Evolutionary conservation across 1,284 basidiomycete species (phyloP).

Genomic region (Fistulina hepatica): DNA sequence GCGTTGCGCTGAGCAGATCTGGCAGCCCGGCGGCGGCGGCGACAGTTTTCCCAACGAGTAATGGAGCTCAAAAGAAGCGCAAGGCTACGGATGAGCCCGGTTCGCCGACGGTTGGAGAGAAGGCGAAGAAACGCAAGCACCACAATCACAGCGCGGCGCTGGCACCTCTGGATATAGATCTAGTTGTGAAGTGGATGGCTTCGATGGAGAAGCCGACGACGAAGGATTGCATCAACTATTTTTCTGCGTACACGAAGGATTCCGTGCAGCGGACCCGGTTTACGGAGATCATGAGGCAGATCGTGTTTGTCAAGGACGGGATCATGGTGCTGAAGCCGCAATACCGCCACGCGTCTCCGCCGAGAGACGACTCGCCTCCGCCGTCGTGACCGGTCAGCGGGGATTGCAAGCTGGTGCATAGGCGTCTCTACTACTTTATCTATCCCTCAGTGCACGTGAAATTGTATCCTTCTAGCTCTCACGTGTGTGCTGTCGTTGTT

Average conservation of each 20-base stretch:
- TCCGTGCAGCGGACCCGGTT: conserved; percentile 60
- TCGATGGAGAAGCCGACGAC: conserved; percentile 54
- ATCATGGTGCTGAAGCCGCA: conserved; percentile 47
- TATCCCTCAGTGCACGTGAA: too few relatives aligned
- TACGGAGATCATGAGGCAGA: conserved; percentile 64
- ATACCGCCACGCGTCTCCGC: neutral
- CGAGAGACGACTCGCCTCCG: conserved; percentile 18
- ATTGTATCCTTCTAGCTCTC: too few relatives aligned
- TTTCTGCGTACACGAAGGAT: conserved; percentile 60
- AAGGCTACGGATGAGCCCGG: conserved; percentile 48
- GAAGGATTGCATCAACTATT: conserved; percentile 66
- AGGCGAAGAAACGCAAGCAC: conserved; percentile 58
- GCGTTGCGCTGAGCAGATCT: conserved; percentile 29
- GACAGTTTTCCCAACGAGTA: conserved; percentile 25
- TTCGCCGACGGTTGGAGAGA: conserved; percentile 22
- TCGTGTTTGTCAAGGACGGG: conserved; percentile 58
- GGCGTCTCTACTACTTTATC: too few relatives aligned
- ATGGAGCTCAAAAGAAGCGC: conserved; percentile 41
- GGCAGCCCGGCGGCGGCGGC: conserved; percentile 33
- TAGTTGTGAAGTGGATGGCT: conserved; percentile 65
- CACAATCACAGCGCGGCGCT: conserved; percentile 29
- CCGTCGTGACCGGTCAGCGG: neutral
- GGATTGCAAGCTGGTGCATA: neutral
- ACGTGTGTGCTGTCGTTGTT: too few relatives aligned
- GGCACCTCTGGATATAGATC: conserved; percentile 46